Base-by-base conservation (phyloP, 768 basidiomycete species). In the Boletus rufocinnamomeus region DNA sequence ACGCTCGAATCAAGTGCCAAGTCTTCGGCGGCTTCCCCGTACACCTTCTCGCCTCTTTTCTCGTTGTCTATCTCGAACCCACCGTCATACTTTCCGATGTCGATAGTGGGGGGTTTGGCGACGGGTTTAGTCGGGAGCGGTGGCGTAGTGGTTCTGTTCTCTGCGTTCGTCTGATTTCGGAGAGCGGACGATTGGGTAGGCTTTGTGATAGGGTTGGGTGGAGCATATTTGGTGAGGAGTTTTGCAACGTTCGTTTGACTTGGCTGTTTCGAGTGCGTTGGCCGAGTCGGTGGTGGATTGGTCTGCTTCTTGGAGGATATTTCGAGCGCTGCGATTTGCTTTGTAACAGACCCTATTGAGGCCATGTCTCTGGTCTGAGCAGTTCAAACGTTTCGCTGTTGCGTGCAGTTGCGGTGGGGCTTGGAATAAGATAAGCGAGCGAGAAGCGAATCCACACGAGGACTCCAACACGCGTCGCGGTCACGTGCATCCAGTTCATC, bases 31-130 rank as follows among this genome's bases (percentile, higher is more conserved):
- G 91, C 88, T 60, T 93, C 87, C 1, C 89, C 91, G 40, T 80
- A 83, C 2, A 93, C 84, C 23, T 76, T 76, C 66, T 88, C 84
- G n/a, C 89, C 89, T 59, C 87, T 79, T 63, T 86, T 89, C 68
- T 89, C 88, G 51, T 91, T 87, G 62, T 97, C 96, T 35, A 84
- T 76, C 75, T 97, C 95, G n/a, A 98, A 82, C 3, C 95, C 95
- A n/a, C 95, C 95, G 62, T 99, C 96, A 72, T 99, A 99, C 47
- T 77, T 82, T 30, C 96, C 95, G 35, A 97, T 93, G 66, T 93
- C 92, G 41, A 93, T 73, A 11, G 47, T 25, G 41, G 63, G 35
- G 23, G 66, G 37, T 63, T 72, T 63, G 28, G 68, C 23, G 27
- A 51, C 57, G 23, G 56, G 51, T 54, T 69, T 72, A 34, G 61